A percentile compares a stretch with the other conserved stretches of the same genome.
Evolutionary conservation across 139 green algal species (phyloP).

Genomic region (Chlamydomonas sphaeroides): DNA sequence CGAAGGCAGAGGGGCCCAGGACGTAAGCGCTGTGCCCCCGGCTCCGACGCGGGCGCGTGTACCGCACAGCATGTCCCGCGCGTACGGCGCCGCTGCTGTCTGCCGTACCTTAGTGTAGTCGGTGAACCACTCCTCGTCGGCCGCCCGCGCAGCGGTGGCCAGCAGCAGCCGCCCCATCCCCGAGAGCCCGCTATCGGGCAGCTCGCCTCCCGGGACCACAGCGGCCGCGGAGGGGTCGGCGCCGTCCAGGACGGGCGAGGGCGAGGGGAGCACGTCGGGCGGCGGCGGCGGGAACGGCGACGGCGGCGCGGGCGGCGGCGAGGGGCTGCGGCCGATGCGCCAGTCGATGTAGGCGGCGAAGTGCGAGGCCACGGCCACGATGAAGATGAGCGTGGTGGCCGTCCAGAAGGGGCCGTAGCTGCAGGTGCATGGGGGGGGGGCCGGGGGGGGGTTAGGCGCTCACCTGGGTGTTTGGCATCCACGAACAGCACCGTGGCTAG

Average conservation of each 20-base stretch:
- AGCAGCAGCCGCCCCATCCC: not conserved
- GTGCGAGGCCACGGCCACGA: slow-evolving; percentile 82
- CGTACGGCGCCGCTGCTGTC: too few species aligned
- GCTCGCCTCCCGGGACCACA: too few species aligned
- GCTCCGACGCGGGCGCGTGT: too few species aligned
- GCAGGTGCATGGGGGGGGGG: not conserved
- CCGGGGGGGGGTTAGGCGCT: too few species aligned
- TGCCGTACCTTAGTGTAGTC: slow-evolving; percentile 68
- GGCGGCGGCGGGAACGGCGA: not conserved
- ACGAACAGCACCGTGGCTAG: too few species aligned
- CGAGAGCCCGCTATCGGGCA: too few species aligned
- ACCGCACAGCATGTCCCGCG: too few species aligned
- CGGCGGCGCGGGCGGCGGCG: slow-evolving; percentile 56
- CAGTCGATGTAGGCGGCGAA: slow-evolving; percentile 74
- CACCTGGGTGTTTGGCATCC: too few species aligned
- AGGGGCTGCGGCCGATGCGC: slow-evolving; percentile 18
- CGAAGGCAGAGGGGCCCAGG: not conserved
- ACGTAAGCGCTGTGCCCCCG: too few species aligned
- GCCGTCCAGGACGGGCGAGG: too few species aligned
- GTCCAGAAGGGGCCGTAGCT: slow-evolving; percentile 92
- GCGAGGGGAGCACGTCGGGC: not conserved
- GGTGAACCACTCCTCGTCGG: slow-evolving; percentile 60
- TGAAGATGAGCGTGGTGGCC: slow-evolving; percentile 86
- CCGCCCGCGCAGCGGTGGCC: not conserved
- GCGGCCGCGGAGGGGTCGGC: too few species aligned